phyloP scores from a whole-genome alignment of 345 rosid genomes.

The Salix koriyanagi region DNA sequence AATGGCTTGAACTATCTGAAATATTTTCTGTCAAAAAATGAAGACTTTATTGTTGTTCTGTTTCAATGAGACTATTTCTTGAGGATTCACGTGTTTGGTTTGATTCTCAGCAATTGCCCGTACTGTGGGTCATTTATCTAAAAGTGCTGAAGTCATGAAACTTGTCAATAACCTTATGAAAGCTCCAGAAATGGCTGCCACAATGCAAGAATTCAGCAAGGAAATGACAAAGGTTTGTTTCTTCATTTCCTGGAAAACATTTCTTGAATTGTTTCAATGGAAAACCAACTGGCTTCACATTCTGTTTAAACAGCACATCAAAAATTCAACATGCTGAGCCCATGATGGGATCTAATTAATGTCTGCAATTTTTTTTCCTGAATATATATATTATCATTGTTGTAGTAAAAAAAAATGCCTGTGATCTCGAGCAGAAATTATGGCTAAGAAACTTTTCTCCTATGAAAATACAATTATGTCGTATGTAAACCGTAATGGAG shows the following conservation, averaged over 20 bases:
- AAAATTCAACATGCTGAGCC: too few relatives aligned
- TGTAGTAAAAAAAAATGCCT: too few relatives aligned
- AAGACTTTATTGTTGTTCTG: too few relatives aligned
- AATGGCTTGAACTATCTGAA: neutral
- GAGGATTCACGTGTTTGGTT: neutral
- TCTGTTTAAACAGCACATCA: too few relatives aligned
- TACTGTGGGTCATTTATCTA: slow-evolving; percentile 80
- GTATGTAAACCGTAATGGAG: too few relatives aligned
- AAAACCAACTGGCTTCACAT: neutral
- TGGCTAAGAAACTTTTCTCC: too few relatives aligned
- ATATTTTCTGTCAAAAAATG: neutral
- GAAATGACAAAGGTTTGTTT: slow-evolving; percentile 76
- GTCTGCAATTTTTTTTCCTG: too few relatives aligned
- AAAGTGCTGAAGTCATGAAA: slow-evolving; percentile 92
- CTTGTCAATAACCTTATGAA: slow-evolving; percentile 88
- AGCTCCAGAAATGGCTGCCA: slow-evolving; percentile 82
- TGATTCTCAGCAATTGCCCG: slow-evolving; percentile 60
- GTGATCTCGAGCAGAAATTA: too few relatives aligned
- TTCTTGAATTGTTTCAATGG: neutral
- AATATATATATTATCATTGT: too few relatives aligned
- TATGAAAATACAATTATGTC: too few relatives aligned
- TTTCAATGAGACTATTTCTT: too few relatives aligned
- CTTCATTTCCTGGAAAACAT: neutral
- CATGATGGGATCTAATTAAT: too few relatives aligned
- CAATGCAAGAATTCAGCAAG: slow-evolving; percentile 88